Evolutionary conservation across 1,284 basidiomycete genomes (phyloP).

Genomic region (Neonothopanus nambi): DNA sequence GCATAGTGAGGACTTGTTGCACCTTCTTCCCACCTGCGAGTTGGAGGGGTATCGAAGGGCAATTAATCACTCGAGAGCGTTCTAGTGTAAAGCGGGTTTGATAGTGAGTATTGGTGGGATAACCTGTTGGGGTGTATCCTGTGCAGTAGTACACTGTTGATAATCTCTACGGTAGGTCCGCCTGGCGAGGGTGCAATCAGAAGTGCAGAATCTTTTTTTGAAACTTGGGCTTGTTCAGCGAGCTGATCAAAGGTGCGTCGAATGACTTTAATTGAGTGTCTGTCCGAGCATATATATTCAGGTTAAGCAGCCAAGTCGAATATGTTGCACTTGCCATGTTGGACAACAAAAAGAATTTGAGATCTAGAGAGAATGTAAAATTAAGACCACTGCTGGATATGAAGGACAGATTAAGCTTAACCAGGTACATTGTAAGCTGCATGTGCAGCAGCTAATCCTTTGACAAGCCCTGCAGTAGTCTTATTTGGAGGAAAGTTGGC

Average conservation of each 20-base stretch:
- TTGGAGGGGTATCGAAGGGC: no score
- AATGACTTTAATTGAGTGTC: no score
- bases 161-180: slow-evolving; percentile 62
- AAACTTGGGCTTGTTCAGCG: slow-evolving; percentile 47
- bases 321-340: slow-evolving; percentile 89
- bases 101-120: no score
- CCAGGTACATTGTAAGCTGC: slow-evolving; percentile 63
- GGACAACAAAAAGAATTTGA: slow-evolving; percentile 87
- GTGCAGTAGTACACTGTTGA: slow-evolving; percentile 97
- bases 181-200: slow-evolving; percentile 38
- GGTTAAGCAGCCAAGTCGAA: slow-evolving; percentile 94
- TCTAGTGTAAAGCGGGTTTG: no score
- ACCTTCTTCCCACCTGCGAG: neutral
- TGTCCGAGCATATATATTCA: no score
- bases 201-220: slow-evolving; percentile 32
- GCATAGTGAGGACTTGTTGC: neutral
- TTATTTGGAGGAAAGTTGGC: no score
- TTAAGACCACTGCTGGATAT: neutral
- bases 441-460: no score
- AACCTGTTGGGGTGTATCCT: no score
- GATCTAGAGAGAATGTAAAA: slow-evolving; percentile 42
- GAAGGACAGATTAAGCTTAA: slow-evolving; percentile 35
- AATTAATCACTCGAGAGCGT: no score
- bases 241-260: slow-evolving; percentile 80
- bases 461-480: no score